Base-by-base conservation (phyloP, 305 asterid species). In the Plantago coronopus region DNA sequence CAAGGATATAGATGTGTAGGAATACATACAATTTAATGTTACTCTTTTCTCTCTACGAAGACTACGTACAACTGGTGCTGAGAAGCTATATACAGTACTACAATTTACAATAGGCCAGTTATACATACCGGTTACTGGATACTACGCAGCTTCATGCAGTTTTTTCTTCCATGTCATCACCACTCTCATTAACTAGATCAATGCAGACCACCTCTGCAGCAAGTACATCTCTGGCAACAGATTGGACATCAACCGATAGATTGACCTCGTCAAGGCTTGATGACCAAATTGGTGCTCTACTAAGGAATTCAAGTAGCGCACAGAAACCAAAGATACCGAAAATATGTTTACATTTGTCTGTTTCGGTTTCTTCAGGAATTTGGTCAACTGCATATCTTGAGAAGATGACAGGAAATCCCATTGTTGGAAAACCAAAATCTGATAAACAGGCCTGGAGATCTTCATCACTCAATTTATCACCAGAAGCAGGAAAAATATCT, bases 401-500 rank as follows among this genome's bases (percentile, higher is more conserved):
- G 20, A 19, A 19, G 51, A 46, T 46, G 18, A 19, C 51, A 46
- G 51, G 51, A 19, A 46, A 46, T 46, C 51, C 51, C 51, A 46
- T 16, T 17, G 40, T 34, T 6, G 21, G 51, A 46, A 16, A 14
- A 46, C 19, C 51, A 46, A 46, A 46, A 16, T 16, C 51, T 46
- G 51, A 46, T n/a, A 46, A 7, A 46, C 5, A 46, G 3, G 51
- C 51, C 51, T 46, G 6, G 20, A 46, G 7, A 46, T 46, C 51
- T 46, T 46, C 51, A n/a, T 46, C 51, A 17, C 21, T 46, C 51
- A 46, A 46, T 46, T 46, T 46, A 17, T 17, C 51, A 46, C 7
- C 20, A 16, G 51, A 46, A 46, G 51, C 9, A 46, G 51, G 20
- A 17, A 7, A 19, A 7, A 17, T 3, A 47, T 47, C 7, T 16